phyloP scores from a whole-genome alignment of 176 grass and related monocot species.

The Aegilops bicornis region DNA sequence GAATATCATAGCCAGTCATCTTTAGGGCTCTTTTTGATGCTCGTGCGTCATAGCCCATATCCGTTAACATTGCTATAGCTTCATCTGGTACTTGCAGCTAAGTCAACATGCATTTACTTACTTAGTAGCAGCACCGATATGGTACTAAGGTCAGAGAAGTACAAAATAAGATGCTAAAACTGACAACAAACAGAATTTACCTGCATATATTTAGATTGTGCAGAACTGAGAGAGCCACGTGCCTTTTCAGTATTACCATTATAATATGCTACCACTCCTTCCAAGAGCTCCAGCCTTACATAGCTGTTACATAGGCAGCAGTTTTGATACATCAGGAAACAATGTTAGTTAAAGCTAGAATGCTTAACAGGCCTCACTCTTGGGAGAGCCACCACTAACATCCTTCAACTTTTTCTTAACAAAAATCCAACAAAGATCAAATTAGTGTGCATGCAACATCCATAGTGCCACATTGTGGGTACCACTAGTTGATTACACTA shows the following conservation, averaged over 20 bases:
- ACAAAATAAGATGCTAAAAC: neutral
- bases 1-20: slow-evolving; percentile 86
- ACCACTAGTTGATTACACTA: neutral
- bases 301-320: slow-evolving; percentile 57
- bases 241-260: slow-evolving; percentile 69
- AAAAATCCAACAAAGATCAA: neutral
- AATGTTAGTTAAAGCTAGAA: slow-evolving; percentile 18
- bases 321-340: neutral
- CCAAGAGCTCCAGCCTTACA: slow-evolving; percentile 89
- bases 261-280: slow-evolving; percentile 96
- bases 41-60: slow-evolving; percentile 76
- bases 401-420: neutral
- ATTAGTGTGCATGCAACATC: neutral
- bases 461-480: neutral
- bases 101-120: slow-evolving; percentile 16
- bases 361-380: neutral
- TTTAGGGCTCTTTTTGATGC: slow-evolving; percentile 86
- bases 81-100: slow-evolving; percentile 99
- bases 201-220: slow-evolving; percentile 85
- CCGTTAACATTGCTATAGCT: slow-evolving; percentile 77
- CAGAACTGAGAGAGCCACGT: slow-evolving; percentile 62
- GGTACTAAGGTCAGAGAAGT: neutral
- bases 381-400: neutral
- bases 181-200: slow-evolving; percentile 28
- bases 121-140: neutral